Base-by-base conservation (phyloP, 176 grass and related monocot genomes). In the maize (Zea mays) region DNA sequence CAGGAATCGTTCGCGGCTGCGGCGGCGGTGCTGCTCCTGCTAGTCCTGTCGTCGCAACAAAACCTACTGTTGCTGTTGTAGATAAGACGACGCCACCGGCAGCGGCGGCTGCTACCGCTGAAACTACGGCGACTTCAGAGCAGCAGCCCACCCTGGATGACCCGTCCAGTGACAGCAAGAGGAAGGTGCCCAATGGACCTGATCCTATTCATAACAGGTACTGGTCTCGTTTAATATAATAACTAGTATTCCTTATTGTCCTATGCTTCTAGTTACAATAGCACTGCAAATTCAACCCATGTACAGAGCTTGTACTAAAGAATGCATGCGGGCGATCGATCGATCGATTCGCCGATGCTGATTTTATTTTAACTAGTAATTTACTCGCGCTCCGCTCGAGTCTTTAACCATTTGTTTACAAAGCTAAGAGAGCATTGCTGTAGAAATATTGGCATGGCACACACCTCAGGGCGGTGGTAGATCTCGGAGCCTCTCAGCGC, bases 141-240 rank as follows among this genome's bases (percentile, higher is more conserved):
- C n/a, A n/a, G n/a, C n/a, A n/a, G n/a, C n/a, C n/a, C n/a, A n/a
- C n/a, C n/a, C n/a, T n/a, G n/a, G n/a, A n/a, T n/a, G n/a, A n/a
- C n/a, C n/a, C n/a, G n/a, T n/a, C n/a, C n/a, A n/a, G n/a, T n/a
- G 66, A 85, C 52, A 93, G 78, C 82, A 88, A 77, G 85, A 90
- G 93, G 69, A 93, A 85, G 79, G 93, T 97, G 46, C 93, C 93
- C 34, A 97, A 97, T 33, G 93, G 93, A 4, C 79, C 93, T 76
- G 93, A 97, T 65, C 93, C 90, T 16, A 97, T 97, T 84, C 93
- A 97, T 64, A 96, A 96, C 11, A 87, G 93, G 93, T 96, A 91
- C 17, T 69, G 7, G n/a, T 27, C 46, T 47, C 33, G 7, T 33
- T 56, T 17, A 15, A 10, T 12, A 14, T 16, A 21, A 21, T 3